phyloP scores from a whole-genome alignment of 1,284 basidiomycete species.

The Prillingera fragicola region DNA sequence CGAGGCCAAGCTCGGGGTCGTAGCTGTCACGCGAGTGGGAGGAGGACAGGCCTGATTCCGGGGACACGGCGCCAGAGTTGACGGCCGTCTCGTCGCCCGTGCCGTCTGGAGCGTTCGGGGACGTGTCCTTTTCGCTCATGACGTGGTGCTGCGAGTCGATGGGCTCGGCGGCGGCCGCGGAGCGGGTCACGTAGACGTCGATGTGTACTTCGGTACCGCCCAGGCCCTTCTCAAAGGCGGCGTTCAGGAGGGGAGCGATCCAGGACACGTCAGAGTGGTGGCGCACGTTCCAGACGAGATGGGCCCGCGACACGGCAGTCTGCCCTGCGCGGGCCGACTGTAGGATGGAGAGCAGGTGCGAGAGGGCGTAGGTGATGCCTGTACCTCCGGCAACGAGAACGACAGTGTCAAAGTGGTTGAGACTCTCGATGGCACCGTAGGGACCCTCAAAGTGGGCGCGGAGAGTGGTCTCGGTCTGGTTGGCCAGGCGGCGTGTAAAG shows the following conservation, averaged over 20 bases:
- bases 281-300: constrained; percentile 37
- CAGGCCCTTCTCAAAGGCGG: constrained; percentile 7
- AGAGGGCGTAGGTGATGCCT: constrained; percentile 36
- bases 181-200: constrained; percentile 21
- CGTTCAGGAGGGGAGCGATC: constrained; percentile 19
- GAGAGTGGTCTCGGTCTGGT: constrained; percentile 21
- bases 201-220: constrained; percentile 11
- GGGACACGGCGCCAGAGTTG: constrained; percentile 3
- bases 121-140: background rate
- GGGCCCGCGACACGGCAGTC: constrained; percentile 24
- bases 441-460: constrained; percentile 40
- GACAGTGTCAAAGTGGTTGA: constrained; percentile 29
- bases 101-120: background rate
- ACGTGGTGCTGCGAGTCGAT: background rate
- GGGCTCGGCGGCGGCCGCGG: constrained; percentile 6
- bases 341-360: constrained; percentile 32
- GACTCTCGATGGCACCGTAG: constrained; percentile 27
- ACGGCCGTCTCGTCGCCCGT: background rate
- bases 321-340: constrained; percentile 22
- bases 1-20: constrained; percentile 1
- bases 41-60: constrained; percentile 1
- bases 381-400: constrained; percentile 43
- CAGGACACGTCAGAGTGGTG: constrained; percentile 11
- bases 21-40: constrained; percentile 1
- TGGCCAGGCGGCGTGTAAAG: constrained; percentile 28